Conservation (phyloP, 805 yeast species). For the Kluyveromyces wickerhamii region DNA sequence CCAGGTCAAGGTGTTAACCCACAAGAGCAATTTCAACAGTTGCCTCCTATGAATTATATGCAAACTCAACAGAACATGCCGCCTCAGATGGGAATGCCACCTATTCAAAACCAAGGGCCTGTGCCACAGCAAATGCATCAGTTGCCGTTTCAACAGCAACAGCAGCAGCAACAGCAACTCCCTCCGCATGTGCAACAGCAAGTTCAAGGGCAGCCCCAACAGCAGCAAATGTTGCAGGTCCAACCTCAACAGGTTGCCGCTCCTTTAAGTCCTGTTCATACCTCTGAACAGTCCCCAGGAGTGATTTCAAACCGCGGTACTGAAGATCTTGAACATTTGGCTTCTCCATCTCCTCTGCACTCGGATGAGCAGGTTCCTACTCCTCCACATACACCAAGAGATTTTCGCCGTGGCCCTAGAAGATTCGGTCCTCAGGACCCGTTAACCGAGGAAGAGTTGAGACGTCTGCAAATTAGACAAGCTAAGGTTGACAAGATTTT, state of each 20-base stretch:
- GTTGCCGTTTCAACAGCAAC: conserved; percentile 11
- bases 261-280: conserved; percentile 1
- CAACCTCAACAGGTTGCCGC: conserved; percentile 24
- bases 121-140: conserved; percentile 20
- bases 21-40: conserved; percentile 6
- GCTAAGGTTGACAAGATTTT: conserved; percentile 68
- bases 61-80: conserved; percentile 2
- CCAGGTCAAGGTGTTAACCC: conserved; percentile 5
- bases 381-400: conserved; percentile 8
- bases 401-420: conserved; percentile 18
- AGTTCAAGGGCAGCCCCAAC: conserved; percentile 16
- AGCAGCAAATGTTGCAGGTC: conserved; percentile 22
- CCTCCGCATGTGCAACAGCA: conserved; percentile 15
- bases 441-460: conserved; percentile 66
- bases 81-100: conserved; percentile 8
- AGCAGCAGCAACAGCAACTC: conserved; percentile 18
- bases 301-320: neutral
- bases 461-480: conserved; percentile 56
- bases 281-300: neutral
- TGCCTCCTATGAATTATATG: conserved; percentile 5
- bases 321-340: neutral
- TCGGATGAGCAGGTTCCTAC: conserved; percentile 4
- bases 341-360: neutral
- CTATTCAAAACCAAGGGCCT: conserved; percentile 11
- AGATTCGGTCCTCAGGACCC: conserved; percentile 26